Conservation (phyloP, 1,139 yeast species). For the Suhomyces chickasaworum region DNA sequence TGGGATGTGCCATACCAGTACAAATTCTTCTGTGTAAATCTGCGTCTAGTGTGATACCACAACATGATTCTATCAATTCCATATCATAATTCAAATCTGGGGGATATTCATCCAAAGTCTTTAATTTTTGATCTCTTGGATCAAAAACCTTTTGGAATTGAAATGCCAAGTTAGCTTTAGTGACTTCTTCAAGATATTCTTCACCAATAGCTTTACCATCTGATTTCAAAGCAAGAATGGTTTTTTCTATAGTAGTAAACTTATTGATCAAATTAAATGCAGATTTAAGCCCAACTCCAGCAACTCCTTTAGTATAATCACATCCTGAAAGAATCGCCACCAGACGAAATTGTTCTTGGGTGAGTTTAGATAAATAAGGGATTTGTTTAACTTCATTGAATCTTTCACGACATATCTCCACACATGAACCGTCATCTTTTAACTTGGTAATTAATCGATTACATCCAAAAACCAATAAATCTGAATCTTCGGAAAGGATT, state of each 20-base stretch:
- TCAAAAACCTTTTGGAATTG: conserved; percentile 84
- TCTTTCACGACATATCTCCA: conserved; percentile 62
- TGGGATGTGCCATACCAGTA: conserved; percentile 67
- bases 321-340: conserved; percentile 93
- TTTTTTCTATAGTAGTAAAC: conserved; percentile 53
- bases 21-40: conserved; percentile 60
- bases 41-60: conserved; percentile 58
- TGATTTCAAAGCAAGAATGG: conserved; percentile 57
- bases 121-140: conserved; percentile 51
- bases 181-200: conserved; percentile 60
- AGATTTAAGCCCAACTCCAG: conserved; percentile 76
- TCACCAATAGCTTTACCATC: conserved; percentile 67
- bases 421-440: conserved; percentile 73
- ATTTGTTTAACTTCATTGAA: conserved; percentile 50
- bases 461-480: conserved; percentile 88
- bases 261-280: conserved; percentile 66
- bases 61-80: conserved; percentile 55
- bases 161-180: conserved; percentile 77
- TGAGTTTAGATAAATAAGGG: conserved; percentile 48
- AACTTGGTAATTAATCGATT: conserved; percentile 73
- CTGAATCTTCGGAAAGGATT: conserved; percentile 92
- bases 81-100: conserved; percentile 31
- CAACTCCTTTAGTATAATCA: conserved; percentile 88
- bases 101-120: conserved; percentile 62
- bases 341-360: conserved; percentile 62